Percentiles rank a stretch among this genome's conserved stretches.
These are phyloP conservation scores for Hanseniaspora gamundiae DNA, from an alignment of 1,139 yeast genomes.

Conservation along the genomic window DNA sequence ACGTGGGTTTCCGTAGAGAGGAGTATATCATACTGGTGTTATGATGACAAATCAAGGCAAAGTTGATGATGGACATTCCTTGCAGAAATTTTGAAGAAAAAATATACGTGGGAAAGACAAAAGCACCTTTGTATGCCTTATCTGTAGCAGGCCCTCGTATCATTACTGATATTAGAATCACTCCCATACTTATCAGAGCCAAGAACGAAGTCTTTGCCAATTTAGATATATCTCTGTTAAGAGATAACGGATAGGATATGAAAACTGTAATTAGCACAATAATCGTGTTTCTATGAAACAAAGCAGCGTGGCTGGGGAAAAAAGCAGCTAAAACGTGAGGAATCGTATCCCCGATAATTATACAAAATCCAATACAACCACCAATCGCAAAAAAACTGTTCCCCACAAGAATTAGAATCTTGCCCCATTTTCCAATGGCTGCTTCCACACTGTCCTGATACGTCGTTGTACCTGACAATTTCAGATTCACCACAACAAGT, in stretches of 20 bases:
- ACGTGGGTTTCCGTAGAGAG: constrained; percentile 63
- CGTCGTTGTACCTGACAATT: constrained; percentile 59
- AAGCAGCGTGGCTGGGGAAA: constrained; percentile 37
- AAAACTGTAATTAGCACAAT: constrained; percentile 58
- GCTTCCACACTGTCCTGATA: constrained; percentile 78
- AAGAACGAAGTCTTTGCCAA: constrained; percentile 81
- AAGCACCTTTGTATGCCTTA: constrained; percentile 36
- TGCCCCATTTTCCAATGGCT: constrained; percentile 70
- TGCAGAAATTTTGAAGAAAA: constrained; percentile 41
- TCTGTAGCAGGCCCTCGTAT: constrained; percentile 58
- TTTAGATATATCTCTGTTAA: constrained; percentile 71
- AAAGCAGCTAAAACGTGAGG: constrained; percentile 77
- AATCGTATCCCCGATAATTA: constrained; percentile 87
- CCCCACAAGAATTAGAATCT: constrained; percentile 52
- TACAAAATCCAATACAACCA: constrained; percentile 88
- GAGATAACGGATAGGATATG: constrained; percentile 72
- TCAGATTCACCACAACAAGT: constrained; percentile 73
- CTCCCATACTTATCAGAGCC: constrained; percentile 73
- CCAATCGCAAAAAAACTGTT: constrained; percentile 90
- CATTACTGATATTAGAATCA: constrained; percentile 65
- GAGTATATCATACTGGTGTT: constrained; percentile 83
- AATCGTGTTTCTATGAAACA: constrained; percentile 54
- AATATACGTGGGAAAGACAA: constrained; percentile 39
- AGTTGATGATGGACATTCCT: constrained; percentile 83
- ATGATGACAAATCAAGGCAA: constrained; percentile 92